Percentiles rank a stretch among this genome's conserved stretches.
Conservation (phyloP, 2,329 filamentous ascomycete genomes). For the Stagonosporopsis chrysanthemi region DNA sequence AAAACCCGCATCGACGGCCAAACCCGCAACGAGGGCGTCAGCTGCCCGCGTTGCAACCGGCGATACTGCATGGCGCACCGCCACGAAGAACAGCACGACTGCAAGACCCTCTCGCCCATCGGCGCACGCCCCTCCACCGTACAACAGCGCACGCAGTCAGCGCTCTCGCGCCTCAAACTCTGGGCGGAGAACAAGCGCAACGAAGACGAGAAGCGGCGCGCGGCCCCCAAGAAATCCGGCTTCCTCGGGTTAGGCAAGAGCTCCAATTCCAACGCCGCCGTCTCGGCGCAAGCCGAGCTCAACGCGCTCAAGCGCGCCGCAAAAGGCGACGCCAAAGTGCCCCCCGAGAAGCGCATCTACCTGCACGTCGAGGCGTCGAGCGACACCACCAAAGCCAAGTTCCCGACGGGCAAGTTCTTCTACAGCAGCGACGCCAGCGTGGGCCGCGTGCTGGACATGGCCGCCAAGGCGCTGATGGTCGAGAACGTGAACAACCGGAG, state of each 20-base stretch:
- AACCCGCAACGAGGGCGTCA: constrained; percentile 70
- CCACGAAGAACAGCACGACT: constrained; percentile 82
- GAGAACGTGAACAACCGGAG: constrained; percentile 84
- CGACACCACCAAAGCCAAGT: constrained; percentile 82
- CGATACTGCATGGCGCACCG: constrained; percentile 82
- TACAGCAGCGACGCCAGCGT: constrained; percentile 80
- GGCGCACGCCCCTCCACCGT: constrained; percentile 57
- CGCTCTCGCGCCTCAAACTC: constrained; percentile 76
- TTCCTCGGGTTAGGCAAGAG: constrained; percentile 37
- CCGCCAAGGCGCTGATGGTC: constrained; percentile 78
- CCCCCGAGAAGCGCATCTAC: constrained; percentile 86
- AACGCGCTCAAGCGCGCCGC: constrained; percentile 84
- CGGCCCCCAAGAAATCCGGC: constrained; percentile 30
- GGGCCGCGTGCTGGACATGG: constrained; percentile 79
- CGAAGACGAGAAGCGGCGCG: constrained; percentile 62
- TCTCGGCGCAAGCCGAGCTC: constrained; percentile 71
- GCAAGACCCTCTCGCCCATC: constrained; percentile 72
- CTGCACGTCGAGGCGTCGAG: constrained; percentile 89
- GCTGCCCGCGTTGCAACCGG: constrained; percentile 75
- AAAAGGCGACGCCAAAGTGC: constrained; percentile 86
- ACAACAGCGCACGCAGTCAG: constrained; percentile 71
- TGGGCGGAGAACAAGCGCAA: constrained; percentile 87
- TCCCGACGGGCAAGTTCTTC: constrained; percentile 67
- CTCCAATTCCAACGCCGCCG: constrained; percentile 50
- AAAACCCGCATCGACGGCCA: constrained; percentile 73